A percentile compares a stretch with the other conserved stretches of the same genome.
Conservation (phyloP, 169 alveolate species). For the Eimeria praecox region DNA sequence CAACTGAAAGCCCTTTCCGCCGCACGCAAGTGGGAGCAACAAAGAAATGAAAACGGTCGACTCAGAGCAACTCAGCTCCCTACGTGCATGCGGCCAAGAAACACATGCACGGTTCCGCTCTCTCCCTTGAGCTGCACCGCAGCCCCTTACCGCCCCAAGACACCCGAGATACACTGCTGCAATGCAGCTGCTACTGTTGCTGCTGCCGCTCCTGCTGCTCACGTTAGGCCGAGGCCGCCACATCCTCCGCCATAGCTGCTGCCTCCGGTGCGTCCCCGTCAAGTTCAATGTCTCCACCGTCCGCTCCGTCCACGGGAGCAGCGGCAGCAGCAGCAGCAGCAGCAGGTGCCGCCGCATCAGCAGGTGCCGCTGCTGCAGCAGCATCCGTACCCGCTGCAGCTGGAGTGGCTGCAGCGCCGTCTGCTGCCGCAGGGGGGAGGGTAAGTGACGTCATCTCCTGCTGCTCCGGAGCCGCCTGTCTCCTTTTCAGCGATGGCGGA, state of each 20-base stretch:
- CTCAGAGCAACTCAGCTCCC: neutral
- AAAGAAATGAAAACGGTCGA: neutral
- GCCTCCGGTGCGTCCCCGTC: slow-evolving; percentile 71
- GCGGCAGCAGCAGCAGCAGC: slow-evolving; percentile 41
- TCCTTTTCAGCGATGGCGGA: slow-evolving; percentile 75
- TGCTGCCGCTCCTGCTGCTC: slow-evolving; percentile 36
- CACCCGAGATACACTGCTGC: slow-evolving; percentile 35
- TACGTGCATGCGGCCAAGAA: slow-evolving; percentile 24
- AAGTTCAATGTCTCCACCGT: slow-evolving; percentile 59
- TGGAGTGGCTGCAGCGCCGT: neutral
- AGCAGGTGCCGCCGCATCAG: slow-evolving; percentile 36
- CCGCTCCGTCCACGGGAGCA: slow-evolving; percentile 6
- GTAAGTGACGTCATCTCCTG: slow-evolving; percentile 43
- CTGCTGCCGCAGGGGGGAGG: slow-evolving; percentile 70
- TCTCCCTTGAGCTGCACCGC: slow-evolving; percentile 22
- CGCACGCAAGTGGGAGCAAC: slow-evolving; percentile 32
- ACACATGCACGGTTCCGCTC: slow-evolving; percentile 19
- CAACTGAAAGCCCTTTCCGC: slow-evolving; percentile 12
- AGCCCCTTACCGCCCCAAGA: slow-evolving; percentile 6
- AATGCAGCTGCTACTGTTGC: slow-evolving; percentile 35
- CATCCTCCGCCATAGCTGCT: slow-evolving; percentile 74
- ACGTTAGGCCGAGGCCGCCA: slow-evolving; percentile 47
- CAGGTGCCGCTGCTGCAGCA: slow-evolving; percentile 31
- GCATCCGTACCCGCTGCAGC: slow-evolving; percentile 31
- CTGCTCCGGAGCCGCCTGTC: slow-evolving; percentile 70